Evolutionary conservation across 2,329 filamentous ascomycete species (phyloP).

Genomic region (Lomentospora prolificans): DNA sequence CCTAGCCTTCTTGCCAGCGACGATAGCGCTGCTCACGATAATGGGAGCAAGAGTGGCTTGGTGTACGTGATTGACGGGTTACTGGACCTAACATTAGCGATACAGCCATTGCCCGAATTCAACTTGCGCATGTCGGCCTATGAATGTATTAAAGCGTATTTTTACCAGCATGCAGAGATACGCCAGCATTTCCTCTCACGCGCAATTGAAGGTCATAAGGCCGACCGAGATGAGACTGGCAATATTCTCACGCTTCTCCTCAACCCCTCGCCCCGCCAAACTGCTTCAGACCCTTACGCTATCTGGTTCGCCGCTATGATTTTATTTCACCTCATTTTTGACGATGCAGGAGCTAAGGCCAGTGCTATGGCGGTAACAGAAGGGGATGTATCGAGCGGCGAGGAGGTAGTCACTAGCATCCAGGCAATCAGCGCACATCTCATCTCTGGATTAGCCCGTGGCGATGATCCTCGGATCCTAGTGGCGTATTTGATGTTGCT

Average conservation of each 20-base stretch:
- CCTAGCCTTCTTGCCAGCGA: slow-evolving; percentile 25
- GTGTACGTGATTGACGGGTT: slow-evolving; percentile 92
- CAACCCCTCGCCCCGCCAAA: slow-evolving; percentile 46
- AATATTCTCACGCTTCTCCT: slow-evolving; percentile 83
- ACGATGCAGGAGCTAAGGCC: slow-evolving; percentile 69
- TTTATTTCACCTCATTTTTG: slow-evolving; percentile 74
- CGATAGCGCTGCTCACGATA: slow-evolving; percentile 24
- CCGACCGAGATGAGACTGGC: slow-evolving; percentile 68
- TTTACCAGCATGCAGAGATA: slow-evolving; percentile 71
- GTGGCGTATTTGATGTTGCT: slow-evolving; percentile 86
- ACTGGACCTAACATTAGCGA: slow-evolving; percentile 68
- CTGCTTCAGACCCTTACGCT: slow-evolving; percentile 71
- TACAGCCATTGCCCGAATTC: slow-evolving; percentile 57
- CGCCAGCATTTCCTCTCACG: slow-evolving; percentile 75
- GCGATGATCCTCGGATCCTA: slow-evolving; percentile 67
- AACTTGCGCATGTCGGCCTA: slow-evolving; percentile 77
- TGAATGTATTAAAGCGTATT: slow-evolving; percentile 88
- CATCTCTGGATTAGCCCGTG: slow-evolving; percentile 65
- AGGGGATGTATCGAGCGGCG: slow-evolving; percentile 77
- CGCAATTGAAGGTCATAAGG: slow-evolving; percentile 78
- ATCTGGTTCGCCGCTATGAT: slow-evolving; percentile 85
- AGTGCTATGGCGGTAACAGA: slow-evolving; percentile 76
- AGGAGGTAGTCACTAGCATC: slow-evolving; percentile 91
- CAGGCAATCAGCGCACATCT: slow-evolving; percentile 81
- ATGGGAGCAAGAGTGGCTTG: slow-evolving; percentile 42